Evolutionary conservation across 129 eudicot species (phyloP).

Genomic region (Glebionis coronaria): DNA sequence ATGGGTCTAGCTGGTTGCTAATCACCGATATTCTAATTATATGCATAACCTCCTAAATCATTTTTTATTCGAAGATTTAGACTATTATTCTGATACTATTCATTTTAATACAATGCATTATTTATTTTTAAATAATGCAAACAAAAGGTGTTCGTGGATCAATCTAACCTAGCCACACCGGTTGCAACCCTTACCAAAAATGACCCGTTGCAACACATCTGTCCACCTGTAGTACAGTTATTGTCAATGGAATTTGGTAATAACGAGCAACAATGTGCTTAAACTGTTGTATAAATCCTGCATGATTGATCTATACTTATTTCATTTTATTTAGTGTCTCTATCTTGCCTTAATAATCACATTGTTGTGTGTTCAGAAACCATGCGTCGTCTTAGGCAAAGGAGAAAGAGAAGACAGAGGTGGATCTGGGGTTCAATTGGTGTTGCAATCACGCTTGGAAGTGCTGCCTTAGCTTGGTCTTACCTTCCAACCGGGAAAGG

Average conservation of each 20-base stretch:
- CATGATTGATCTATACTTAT: neutral
- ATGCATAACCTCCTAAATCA: neutral
- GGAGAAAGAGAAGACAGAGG: constrained; percentile 63
- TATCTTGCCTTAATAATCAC: neutral
- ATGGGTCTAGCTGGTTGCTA: neutral
- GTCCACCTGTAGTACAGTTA: neutral
- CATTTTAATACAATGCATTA: neutral
- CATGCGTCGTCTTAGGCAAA: constrained; percentile 72
- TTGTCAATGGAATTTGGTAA: too few relatives aligned
- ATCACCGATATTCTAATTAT: neutral
- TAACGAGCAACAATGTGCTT: too few relatives aligned
- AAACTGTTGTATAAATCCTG: too few relatives aligned
- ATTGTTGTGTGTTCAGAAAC: constrained; percentile 38
- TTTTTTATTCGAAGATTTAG: neutral
- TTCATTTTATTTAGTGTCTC: neutral
- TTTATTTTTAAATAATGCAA: neutral
- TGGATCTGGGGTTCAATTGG: constrained; percentile 85
- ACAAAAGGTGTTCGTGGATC: neutral
- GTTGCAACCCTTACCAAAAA: neutral
- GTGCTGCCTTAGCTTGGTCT: constrained; percentile 74
- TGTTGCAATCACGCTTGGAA: constrained; percentile 62
- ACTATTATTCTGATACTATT: neutral
- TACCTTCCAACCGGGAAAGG: constrained; percentile 56
- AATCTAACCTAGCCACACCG: neutral
- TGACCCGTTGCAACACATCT: neutral